Conservation (phyloP, 73 alveolate species). For the Paramecium sexaurelia region DNA sequence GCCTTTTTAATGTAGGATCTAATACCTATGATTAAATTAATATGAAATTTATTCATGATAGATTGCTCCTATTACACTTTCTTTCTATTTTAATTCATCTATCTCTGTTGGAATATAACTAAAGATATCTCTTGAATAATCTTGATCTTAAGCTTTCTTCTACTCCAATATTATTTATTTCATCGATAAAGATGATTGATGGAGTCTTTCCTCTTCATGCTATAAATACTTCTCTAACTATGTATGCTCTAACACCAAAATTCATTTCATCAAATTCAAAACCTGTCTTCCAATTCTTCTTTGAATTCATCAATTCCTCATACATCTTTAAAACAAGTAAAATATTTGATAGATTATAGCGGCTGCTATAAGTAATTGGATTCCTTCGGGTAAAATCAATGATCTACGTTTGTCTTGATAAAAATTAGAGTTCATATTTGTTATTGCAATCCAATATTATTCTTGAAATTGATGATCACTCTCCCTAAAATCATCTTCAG, state of each 20-base stretch:
- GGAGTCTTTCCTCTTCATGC: constrained; percentile 87
- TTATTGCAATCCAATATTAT: not conserved
- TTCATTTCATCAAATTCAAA: constrained; percentile 91
- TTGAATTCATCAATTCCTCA: constrained; percentile 87
- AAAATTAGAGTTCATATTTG: not conserved
- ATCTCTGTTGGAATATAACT: constrained; percentile 89
- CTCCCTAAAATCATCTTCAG: not conserved
- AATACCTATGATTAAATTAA: not conserved
- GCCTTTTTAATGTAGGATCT: constrained; percentile 93
- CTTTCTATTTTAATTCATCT: constrained; percentile 91
- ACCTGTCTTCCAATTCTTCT: constrained; percentile 87
- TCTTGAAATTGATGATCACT: not conserved
- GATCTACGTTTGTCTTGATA: not conserved
- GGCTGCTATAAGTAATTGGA: constrained; percentile 3
- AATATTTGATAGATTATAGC: not conserved
- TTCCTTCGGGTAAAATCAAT: not conserved
- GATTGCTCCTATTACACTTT: constrained; percentile 92
- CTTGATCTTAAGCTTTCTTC: constrained; percentile 80
- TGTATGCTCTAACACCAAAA: constrained; percentile 89
- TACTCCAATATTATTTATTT: constrained; percentile 83
- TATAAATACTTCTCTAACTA: constrained; percentile 84
- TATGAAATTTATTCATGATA: constrained; percentile 74
- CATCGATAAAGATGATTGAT: constrained; percentile 91
- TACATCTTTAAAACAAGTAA: constrained; percentile 81
- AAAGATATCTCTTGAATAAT: constrained; percentile 84